Conservation (phyloP, 164 flowering plant genomes). For the Macadamia tetraphylla region DNA sequence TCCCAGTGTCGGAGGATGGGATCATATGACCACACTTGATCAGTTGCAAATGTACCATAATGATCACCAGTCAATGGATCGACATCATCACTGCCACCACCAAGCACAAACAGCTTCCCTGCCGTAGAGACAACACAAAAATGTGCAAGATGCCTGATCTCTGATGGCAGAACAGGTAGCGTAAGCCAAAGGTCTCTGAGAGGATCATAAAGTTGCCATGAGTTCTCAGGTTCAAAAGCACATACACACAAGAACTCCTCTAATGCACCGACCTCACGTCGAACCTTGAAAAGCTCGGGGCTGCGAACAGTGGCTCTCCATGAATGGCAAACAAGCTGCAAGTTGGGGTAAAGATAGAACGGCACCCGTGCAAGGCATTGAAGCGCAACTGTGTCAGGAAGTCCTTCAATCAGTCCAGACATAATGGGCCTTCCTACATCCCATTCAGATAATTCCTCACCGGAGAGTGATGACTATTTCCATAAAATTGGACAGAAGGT, state of each 20-base stretch:
- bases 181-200: slow-evolving; percentile 73
- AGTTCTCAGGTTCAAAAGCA: slow-evolving; percentile 83
- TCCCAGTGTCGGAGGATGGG: slow-evolving; percentile 61
- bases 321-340: slow-evolving; percentile 81
- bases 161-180: slow-evolving; percentile 78
- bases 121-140: slow-evolving; percentile 72
- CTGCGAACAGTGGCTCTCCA: slow-evolving; percentile 77
- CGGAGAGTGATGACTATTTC: neutral
- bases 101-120: slow-evolving; percentile 84
- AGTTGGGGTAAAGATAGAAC: slow-evolving; percentile 52
- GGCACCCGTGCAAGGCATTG: slow-evolving; percentile 93
- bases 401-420: slow-evolving; percentile 91
- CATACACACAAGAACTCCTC: slow-evolving; percentile 74
- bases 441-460: slow-evolving; percentile 6
- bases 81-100: slow-evolving; percentile 93
- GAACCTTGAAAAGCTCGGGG: slow-evolving; percentile 60
- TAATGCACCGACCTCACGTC: slow-evolving; percentile 60
- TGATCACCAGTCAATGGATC: slow-evolving; percentile 92
- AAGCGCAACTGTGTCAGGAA: slow-evolving; percentile 90
- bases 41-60: slow-evolving; percentile 85
- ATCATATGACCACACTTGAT: slow-evolving; percentile 90
- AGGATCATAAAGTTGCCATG: slow-evolving; percentile 93
- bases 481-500: neutral
- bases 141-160: slow-evolving; percentile 69
- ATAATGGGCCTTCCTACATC: slow-evolving; percentile 27